Conservation (phyloP, 768 basidiomycete species). For the Lanmaoa rubissima region DNA sequence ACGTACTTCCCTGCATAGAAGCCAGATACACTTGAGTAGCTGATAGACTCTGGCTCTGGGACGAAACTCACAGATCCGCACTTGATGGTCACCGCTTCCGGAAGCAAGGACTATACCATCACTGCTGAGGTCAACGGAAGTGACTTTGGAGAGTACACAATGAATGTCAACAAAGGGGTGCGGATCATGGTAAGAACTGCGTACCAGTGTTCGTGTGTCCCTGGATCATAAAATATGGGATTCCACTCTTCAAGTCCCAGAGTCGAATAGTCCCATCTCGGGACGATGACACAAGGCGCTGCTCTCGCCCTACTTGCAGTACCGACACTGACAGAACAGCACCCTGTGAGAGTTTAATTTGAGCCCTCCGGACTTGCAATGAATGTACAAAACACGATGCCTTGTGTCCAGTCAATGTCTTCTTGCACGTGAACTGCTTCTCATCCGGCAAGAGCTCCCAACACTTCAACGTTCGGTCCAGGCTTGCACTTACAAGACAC, state of each 20-base stretch:
- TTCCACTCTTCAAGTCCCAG: constrained; percentile 36
- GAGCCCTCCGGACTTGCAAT: not conserved
- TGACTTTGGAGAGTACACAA: constrained; percentile 24
- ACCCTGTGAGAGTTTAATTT: constrained; percentile 19
- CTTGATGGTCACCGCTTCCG: constrained; percentile 37
- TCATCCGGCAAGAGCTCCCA: constrained; percentile 43
- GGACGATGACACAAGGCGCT: constrained; percentile 38
- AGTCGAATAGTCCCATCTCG: constrained; percentile 35
- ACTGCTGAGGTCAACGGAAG: constrained; percentile 37
- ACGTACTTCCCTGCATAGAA: constrained; percentile 27
- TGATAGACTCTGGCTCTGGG: constrained; percentile 12
- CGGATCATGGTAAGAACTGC: constrained; percentile 24
- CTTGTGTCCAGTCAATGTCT: constrained; percentile 33
- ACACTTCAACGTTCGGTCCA: constrained; percentile 35
- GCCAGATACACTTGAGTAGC: constrained; percentile 7
- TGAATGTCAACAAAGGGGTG: constrained; percentile 12
- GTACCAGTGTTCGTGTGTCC: constrained; percentile 35
- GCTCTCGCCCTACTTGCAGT: constrained; percentile 33
- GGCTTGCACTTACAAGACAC: constrained; percentile 30
- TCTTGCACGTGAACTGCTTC: constrained; percentile 27
- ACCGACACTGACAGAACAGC: constrained; percentile 32
- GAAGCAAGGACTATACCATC: constrained; percentile 34
- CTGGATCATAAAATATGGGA: constrained; percentile 35
- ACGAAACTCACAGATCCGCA: constrained; percentile 36
- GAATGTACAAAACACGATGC: constrained; percentile 5